phyloP scores from a whole-genome alignment of 2,329 filamentous ascomycete genomes.

The Biscogniauxia sp. region DNA sequence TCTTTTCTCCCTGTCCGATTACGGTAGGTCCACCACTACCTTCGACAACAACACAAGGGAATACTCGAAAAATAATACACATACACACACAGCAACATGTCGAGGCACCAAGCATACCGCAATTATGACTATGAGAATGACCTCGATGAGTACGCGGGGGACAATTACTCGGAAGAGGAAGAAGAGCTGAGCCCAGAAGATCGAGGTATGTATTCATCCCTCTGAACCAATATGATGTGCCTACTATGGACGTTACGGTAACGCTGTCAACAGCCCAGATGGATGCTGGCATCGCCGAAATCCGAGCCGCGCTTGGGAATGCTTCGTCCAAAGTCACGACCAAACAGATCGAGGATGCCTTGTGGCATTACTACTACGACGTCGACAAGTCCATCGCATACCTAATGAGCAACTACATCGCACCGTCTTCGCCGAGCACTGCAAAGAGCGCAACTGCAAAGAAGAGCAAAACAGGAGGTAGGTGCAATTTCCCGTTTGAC shows the following conservation, averaged over 20 bases:
- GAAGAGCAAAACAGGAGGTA: slow-evolving; percentile 43
- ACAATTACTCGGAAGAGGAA: slow-evolving; percentile 41
- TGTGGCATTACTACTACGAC: slow-evolving; percentile 98
- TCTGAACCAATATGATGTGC: background rate
- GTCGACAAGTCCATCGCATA: slow-evolving; percentile 81
- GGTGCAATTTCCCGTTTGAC: slow-evolving; percentile 32
- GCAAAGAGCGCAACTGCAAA: slow-evolving; percentile 38
- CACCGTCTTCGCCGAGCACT: slow-evolving; percentile 39
- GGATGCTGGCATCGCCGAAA: slow-evolving; percentile 63
- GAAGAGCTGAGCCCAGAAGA: slow-evolving; percentile 40
- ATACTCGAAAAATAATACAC: background rate
- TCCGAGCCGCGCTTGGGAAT: slow-evolving; percentile 63
- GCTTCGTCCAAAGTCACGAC: slow-evolving; percentile 55
- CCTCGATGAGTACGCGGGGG: slow-evolving; percentile 49
- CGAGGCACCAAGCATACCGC: slow-evolving; percentile 45
- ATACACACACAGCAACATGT: slow-evolving; percentile 35
- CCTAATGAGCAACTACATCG: slow-evolving; percentile 63
- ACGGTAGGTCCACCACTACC: background rate
- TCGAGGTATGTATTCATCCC: slow-evolving; percentile 21
- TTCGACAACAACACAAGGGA: background rate
- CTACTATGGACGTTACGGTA: background rate
- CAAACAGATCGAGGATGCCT: slow-evolving; percentile 76
- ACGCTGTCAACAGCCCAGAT: slow-evolving; percentile 41
- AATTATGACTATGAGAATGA: slow-evolving; percentile 52
- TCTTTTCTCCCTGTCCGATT: background rate